Base-by-base conservation (phyloP, 768 basidiomycete species). In the Tulasnella sp. region DNA sequence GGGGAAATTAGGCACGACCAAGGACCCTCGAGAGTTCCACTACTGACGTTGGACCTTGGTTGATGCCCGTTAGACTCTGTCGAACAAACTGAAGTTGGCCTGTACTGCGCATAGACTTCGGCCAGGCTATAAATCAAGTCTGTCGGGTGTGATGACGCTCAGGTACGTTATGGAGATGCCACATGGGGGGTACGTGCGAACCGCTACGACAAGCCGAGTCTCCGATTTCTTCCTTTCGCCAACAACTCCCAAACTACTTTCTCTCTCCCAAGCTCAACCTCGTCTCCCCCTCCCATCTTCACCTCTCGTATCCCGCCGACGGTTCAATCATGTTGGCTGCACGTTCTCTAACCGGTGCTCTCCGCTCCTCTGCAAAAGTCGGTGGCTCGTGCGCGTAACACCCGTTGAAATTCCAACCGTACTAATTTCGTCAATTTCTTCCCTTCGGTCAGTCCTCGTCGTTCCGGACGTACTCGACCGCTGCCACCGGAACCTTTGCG, bases 401-500 rank as follows among this genome's bases (percentile, higher is more conserved):
- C 20, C 20, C 20, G 50, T 78, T 60, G 50, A 41, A 64, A 78
- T 72, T 42, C 37, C 40, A 72, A 64, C 54, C 37, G 64, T 78
- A 58, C 42, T 64, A 78, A 78, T 78, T 60, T 64, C 42, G 50
- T 37, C 77, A 31, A 60, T 40, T 58, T 54, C 44, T 64, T 28
- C 37, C 18, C 37, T 48, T 75, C 31, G 14, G 2, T 44, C 64
- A 78, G 77, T 37, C 77, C 42, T 24, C 77, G 5, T 44, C 46
- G 77, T 46, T 64, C 41, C 93, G 77, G 77, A 78, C 77, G 54
- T 78, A 78, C 85, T 94, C 95, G 83, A 90, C 92, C 72, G 88
- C 90, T 48, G 86, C 97, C 42, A 96, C 96, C 75, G 95, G 95
- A 85, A 92, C 93, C 81, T 98, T 96, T 88, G 91, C 94, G 87